A percentile compares a stretch with the other conserved stretches of the same genome.
Conservation (phyloP, 345 rosid species). For the Aethionema arabicum region DNA sequence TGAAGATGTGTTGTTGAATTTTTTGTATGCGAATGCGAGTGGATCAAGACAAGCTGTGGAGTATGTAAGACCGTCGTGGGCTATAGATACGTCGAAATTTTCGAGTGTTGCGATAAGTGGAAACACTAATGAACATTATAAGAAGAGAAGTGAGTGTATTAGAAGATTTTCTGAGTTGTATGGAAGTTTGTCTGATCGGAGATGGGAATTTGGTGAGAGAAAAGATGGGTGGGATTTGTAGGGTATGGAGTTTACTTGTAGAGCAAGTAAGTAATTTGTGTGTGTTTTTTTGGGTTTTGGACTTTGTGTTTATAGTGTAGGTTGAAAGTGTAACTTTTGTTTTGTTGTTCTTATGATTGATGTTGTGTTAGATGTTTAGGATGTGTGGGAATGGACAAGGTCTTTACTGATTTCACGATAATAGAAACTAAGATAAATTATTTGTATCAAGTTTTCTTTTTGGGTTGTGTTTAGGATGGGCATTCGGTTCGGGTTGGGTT, state of each 20-base stretch:
- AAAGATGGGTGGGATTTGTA: conserved; percentile 93
- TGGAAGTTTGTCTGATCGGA: conserved; percentile 58
- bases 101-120: conserved; percentile 82
- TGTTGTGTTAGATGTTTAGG: too few relatives aligned
- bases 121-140: conserved; percentile 75
- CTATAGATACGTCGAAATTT: conserved; percentile 81
- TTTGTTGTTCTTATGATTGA: too few relatives aligned
- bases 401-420: too few relatives aligned
- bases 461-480: too few relatives aligned
- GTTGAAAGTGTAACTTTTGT: too few relatives aligned
- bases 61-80: conserved; percentile 83
- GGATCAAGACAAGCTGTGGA: conserved; percentile 54
- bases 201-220: conserved; percentile 62
- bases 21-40: conserved; percentile 79
- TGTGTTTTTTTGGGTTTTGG: too few relatives aligned
- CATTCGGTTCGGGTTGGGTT: too few relatives aligned
- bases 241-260: conserved; percentile 31
- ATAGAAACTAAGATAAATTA: too few relatives aligned
- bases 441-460: too few relatives aligned
- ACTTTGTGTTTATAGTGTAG: too few relatives aligned
- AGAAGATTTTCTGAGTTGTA: conserved; percentile 60
- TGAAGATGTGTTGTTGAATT: conserved; percentile 86
- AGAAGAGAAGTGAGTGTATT: conserved; percentile 68
- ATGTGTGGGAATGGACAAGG: too few relatives aligned
- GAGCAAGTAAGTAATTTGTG: conserved; percentile 23